A percentile compares a stretch with the other conserved stretches of the same genome.
Conservation (phyloP, 306 rosid genomes). For the Inga laurina region DNA sequence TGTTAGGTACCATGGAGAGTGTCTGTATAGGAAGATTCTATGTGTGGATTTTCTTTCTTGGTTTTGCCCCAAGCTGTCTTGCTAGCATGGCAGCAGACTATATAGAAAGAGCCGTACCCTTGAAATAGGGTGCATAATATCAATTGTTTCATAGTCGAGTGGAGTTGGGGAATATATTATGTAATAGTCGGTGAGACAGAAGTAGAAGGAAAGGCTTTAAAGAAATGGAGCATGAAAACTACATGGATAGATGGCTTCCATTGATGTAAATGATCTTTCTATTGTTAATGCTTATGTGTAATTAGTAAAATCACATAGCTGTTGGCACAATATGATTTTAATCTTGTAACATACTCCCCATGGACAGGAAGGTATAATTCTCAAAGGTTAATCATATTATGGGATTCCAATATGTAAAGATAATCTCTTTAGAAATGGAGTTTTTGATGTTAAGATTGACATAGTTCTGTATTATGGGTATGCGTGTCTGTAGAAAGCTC, state of each 20-base stretch:
- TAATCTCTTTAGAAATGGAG: not conserved
- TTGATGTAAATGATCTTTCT: not conserved
- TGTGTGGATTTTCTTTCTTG: not conserved
- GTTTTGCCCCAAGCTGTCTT: not conserved
- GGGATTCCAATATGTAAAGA: not conserved
- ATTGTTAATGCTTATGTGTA: not conserved
- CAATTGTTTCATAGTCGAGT: not conserved
- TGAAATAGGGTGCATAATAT: not conserved
- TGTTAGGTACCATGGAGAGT: not conserved
- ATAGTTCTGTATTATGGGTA: not conserved
- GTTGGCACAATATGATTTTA: not conserved
- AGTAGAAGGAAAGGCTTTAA: not conserved
- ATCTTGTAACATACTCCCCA: not conserved
- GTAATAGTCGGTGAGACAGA: not conserved
- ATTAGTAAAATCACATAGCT: not conserved
- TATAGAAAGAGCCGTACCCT: not conserved
- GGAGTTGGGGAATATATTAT: not conserved
- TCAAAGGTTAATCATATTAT: not conserved
- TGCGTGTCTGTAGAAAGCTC: not conserved
- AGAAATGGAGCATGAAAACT: not conserved
- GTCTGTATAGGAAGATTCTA: not conserved
- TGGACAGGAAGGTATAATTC: not conserved
- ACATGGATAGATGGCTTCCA: not conserved
- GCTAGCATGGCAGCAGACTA: not conserved
- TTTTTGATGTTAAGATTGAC: not conserved